Percentiles rank a stretch among this genome's conserved stretches.
Evolutionary conservation across 2,329 filamentous ascomycete species (phyloP).

Genomic region (Cladobotryum protrusum): DNA sequence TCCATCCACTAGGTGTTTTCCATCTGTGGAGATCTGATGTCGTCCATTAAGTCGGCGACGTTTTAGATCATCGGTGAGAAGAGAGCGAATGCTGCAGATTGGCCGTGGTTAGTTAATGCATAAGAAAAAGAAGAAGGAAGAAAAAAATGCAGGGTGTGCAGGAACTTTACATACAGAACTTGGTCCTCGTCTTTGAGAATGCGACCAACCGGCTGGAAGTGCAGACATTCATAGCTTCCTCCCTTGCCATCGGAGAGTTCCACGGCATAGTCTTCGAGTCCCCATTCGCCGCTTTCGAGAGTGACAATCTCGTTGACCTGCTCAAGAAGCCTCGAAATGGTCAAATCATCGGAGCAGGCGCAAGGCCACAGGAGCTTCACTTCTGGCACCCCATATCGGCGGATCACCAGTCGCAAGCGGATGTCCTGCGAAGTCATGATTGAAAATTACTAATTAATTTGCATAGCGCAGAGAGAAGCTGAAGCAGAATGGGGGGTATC

Average conservation of each 20-base stretch:
- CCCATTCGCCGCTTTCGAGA: slow-evolving; percentile 76
- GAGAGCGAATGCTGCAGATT: slow-evolving; percentile 62
- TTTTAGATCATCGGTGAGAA: slow-evolving; percentile 68
- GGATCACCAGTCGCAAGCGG: slow-evolving; percentile 68
- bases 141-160: background rate
- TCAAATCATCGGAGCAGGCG: slow-evolving; percentile 51
- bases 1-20: slow-evolving; percentile 78
- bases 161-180: slow-evolving; percentile 57
- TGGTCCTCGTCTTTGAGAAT: slow-evolving; percentile 79
- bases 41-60: slow-evolving; percentile 68
- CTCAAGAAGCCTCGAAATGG: slow-evolving; percentile 69
- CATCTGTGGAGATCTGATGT: slow-evolving; percentile 72
- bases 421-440: slow-evolving; percentile 36
- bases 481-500: too few species aligned
- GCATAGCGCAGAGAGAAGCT: too few species aligned
- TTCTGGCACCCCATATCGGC: slow-evolving; percentile 67
- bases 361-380: slow-evolving; percentile 67
- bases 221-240: slow-evolving; percentile 76
- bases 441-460: background rate
- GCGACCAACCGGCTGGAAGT: slow-evolving; percentile 67
- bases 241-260: slow-evolving; percentile 55
- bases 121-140: too few species aligned
- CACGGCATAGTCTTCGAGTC: slow-evolving; percentile 82
- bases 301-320: slow-evolving; percentile 75
- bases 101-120: background rate